Percentiles rank a stretch among this genome's conserved stretches.
Conservation (phyloP, 2,329 filamentous ascomycete species). For the Ceratocystis variospora region DNA sequence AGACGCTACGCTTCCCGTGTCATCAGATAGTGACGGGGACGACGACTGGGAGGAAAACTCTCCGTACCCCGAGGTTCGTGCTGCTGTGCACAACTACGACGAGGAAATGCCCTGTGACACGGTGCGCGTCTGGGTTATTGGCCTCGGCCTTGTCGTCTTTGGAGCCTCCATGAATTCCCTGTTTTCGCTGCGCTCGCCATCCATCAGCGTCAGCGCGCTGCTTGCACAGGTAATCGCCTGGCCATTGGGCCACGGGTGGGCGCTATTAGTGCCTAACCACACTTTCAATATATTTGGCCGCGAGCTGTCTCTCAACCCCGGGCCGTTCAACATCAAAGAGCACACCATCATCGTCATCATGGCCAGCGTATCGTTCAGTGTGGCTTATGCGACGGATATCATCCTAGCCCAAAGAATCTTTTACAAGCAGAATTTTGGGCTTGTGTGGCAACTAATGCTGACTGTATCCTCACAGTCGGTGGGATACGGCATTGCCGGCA, state of each 20-base stretch:
- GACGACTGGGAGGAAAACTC: slow-evolving; percentile 38
- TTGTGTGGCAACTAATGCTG: slow-evolving; percentile 51
- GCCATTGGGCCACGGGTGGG: slow-evolving; percentile 49
- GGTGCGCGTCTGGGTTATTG: slow-evolving; percentile 50
- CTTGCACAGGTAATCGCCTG: slow-evolving; percentile 52
- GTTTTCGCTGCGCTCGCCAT: slow-evolving; percentile 47
- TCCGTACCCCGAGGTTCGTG: slow-evolving; percentile 52
- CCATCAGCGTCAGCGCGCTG: slow-evolving; percentile 46
- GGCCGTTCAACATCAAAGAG: slow-evolving; percentile 58
- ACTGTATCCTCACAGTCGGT: slow-evolving; percentile 55
- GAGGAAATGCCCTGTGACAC: slow-evolving; percentile 54
- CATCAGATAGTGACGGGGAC: slow-evolving; percentile 20
- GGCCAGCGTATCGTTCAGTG: slow-evolving; percentile 57
- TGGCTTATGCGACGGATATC: slow-evolving; percentile 61
- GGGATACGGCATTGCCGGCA: slow-evolving; percentile 55
- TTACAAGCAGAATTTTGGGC: slow-evolving; percentile 56
- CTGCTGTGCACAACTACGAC: slow-evolving; percentile 51
- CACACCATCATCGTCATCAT: slow-evolving; percentile 55
- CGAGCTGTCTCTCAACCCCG: slow-evolving; percentile 48
- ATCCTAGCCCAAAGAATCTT: slow-evolving; percentile 58
- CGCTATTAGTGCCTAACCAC: slow-evolving; percentile 37
- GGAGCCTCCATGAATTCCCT: slow-evolving; percentile 50
- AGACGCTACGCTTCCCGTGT: slow-evolving; percentile 11
- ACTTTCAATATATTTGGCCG: slow-evolving; percentile 40
- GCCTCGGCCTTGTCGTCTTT: slow-evolving; percentile 40